These are phyloP conservation scores for Eucalyptus polyanthemos DNA, from an alignment of 345 rosid species.

Conservation along the genomic window DNA sequence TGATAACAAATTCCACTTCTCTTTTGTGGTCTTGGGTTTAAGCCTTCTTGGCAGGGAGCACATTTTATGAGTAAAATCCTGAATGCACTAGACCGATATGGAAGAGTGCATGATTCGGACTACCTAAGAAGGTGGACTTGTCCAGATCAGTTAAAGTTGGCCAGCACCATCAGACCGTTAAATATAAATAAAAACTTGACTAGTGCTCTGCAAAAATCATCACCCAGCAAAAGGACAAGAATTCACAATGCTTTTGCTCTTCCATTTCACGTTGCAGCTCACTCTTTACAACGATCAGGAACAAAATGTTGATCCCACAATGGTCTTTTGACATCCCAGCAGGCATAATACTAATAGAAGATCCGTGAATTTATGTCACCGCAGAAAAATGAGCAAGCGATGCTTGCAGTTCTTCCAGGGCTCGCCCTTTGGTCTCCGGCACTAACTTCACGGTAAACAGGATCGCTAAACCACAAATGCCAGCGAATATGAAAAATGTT, in stretches of 20 bases:
- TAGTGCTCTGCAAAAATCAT: background rate
- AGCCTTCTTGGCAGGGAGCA: background rate
- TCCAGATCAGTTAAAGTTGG: background rate
- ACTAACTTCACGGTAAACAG: background rate
- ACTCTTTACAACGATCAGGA: background rate
- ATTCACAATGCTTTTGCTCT: background rate
- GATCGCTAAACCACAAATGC: background rate
- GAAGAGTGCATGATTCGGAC: background rate
- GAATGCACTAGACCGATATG: fast-evolving
- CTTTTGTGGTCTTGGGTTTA: background rate
- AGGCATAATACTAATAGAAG: background rate
- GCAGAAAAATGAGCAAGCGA: background rate
- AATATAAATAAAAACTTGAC: background rate
- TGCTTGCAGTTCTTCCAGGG: slow-evolving; percentile 12
- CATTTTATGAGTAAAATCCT: background rate
- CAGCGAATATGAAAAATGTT: slow-evolving; percentile 18
- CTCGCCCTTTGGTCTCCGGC: slow-evolving; percentile 13
- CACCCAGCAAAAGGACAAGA: background rate
- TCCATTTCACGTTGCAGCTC: background rate
- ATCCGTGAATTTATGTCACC: background rate
- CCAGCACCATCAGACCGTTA: background rate
- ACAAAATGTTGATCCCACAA: background rate
- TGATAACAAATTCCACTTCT: background rate
- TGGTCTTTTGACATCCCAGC: background rate
- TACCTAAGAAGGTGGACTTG: background rate